phyloP scores from a whole-genome alignment of 371 early-diverging fungal species.

The Haplosporangium sp. region DNA sequence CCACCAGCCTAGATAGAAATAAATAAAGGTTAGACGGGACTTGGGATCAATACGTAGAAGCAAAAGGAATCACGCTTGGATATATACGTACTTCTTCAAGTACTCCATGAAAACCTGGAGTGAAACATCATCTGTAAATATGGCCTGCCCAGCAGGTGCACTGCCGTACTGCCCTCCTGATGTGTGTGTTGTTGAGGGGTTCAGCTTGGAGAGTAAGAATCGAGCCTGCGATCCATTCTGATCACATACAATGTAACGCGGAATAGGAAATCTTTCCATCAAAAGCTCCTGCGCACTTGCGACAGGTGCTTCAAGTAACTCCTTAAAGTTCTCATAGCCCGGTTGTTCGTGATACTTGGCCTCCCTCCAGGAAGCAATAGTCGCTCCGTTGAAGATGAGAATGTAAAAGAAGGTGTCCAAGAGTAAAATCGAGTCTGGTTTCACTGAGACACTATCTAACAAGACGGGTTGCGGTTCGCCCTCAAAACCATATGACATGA shows the following conservation, averaged over 20 bases:
- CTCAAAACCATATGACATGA: constrained; percentile 95
- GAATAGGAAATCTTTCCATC: constrained; percentile 97
- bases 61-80: not conserved
- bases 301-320: constrained; percentile 91
- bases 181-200: constrained; percentile 97
- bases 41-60: not conserved
- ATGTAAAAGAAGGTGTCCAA: constrained; percentile 99
- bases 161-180: constrained; percentile 76
- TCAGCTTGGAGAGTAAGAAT: constrained; percentile 98
- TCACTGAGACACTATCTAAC: constrained; percentile 97
- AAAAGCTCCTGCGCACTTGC: constrained; percentile 93
- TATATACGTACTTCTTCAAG: constrained; percentile 83
- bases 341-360: constrained; percentile 92
- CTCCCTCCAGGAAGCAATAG: constrained; percentile 94
- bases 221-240: constrained; percentile 99
- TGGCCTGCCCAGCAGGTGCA: constrained; percentile 80
- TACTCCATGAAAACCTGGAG: constrained; percentile 98
- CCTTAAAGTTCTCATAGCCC: constrained; percentile 95
- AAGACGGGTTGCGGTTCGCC: constrained; percentile 94
- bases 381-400: constrained; percentile 95
- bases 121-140: constrained; percentile 98
- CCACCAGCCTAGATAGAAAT: constrained; percentile 34
- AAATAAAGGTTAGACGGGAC: not conserved
- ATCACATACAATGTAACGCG: constrained; percentile 98
- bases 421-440: constrained; percentile 95